phyloP scores from a whole-genome alignment of 106 monocot genomes.

The Cymbidium sinense region DNA sequence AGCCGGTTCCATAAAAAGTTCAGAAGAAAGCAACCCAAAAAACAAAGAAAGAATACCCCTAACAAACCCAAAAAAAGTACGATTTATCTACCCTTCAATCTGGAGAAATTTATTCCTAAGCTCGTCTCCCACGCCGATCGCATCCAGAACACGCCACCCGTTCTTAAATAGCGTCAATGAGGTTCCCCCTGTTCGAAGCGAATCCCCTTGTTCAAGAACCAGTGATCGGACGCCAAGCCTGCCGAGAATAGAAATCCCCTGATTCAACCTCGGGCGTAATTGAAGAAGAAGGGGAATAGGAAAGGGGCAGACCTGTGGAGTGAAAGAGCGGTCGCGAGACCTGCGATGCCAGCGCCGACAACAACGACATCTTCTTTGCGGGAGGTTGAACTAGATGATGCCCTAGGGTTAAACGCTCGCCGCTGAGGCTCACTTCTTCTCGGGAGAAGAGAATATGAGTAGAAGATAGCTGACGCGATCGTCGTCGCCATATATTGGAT shows the following conservation, averaged over 20 bases:
- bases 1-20: constrained; percentile 29
- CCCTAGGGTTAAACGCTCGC: constrained; percentile 1
- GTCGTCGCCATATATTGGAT: background rate
- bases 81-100: constrained; percentile 56
- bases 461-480: background rate
- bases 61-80: background rate
- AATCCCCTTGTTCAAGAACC: constrained; percentile 84
- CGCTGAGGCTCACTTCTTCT: background rate
- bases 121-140: constrained; percentile 73
- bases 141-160: constrained; percentile 81
- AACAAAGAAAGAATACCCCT: background rate
- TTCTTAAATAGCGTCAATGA: constrained; percentile 93
- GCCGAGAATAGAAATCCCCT: background rate
- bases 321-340: constrained; percentile 79
- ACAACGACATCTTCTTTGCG: constrained; percentile 54
- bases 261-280: background rate
- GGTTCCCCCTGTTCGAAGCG: constrained; percentile 82
- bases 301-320: constrained; percentile 25
- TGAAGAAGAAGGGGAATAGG: background rate
- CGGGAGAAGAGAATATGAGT: background rate
- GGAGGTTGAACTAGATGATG: background rate
- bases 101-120: constrained; percentile 55
- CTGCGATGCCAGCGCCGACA: constrained; percentile 90
- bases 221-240: constrained; percentile 61
- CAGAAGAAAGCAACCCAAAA: constrained; percentile 10